Percentiles rank a stretch among this genome's conserved stretches.
Conservation (phyloP, 2,329 filamentous ascomycete species). For the Teratosphaeria destructans region DNA sequence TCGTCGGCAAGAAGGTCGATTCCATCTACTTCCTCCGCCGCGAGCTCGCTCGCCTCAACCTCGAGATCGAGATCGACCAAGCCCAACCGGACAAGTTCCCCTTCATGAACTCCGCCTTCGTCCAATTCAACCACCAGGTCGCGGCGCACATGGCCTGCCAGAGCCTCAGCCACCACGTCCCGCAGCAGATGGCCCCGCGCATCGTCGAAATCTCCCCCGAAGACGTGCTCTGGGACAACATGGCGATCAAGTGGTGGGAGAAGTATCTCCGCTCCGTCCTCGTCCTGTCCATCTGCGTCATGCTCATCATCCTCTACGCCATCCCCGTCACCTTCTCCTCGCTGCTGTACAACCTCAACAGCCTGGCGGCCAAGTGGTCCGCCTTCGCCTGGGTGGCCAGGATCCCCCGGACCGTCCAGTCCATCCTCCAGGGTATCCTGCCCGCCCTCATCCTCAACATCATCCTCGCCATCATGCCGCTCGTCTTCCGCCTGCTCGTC, state of each 20-base stretch:
- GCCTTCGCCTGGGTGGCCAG: slow-evolving; percentile 63
- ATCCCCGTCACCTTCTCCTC: slow-evolving; percentile 85
- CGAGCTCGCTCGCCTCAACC: slow-evolving; percentile 75
- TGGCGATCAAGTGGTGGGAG: slow-evolving; percentile 93
- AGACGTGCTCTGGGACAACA: slow-evolving; percentile 94
- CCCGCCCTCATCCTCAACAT: slow-evolving; percentile 68
- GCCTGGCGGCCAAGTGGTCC: slow-evolving; percentile 51
- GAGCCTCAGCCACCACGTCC: slow-evolving; percentile 77
- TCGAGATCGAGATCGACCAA: slow-evolving; percentile 88
- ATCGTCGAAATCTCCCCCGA: slow-evolving; percentile 87
- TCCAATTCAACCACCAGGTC: slow-evolving; percentile 97
- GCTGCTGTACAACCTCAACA: slow-evolving; percentile 64
- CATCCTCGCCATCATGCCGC: slow-evolving; percentile 68
- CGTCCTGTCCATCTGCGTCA: slow-evolving; percentile 55
- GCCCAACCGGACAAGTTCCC: slow-evolving; percentile 75
- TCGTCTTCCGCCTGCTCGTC: slow-evolving; percentile 66
- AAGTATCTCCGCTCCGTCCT: slow-evolving; percentile 62
- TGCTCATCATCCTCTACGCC: slow-evolving; percentile 80
- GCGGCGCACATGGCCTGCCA: slow-evolving; percentile 98
- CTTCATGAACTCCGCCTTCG: slow-evolving; percentile 90
- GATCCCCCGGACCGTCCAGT: slow-evolving; percentile 51
- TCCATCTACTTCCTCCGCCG: slow-evolving; percentile 85
- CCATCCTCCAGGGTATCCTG: slow-evolving; percentile 72
- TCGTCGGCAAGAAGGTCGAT: slow-evolving; percentile 83
- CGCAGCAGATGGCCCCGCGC: slow-evolving; percentile 85